Evolutionary conservation across 2,329 filamentous ascomycete species (phyloP).

Genomic region (Cytospora chrysosperma): DNA sequence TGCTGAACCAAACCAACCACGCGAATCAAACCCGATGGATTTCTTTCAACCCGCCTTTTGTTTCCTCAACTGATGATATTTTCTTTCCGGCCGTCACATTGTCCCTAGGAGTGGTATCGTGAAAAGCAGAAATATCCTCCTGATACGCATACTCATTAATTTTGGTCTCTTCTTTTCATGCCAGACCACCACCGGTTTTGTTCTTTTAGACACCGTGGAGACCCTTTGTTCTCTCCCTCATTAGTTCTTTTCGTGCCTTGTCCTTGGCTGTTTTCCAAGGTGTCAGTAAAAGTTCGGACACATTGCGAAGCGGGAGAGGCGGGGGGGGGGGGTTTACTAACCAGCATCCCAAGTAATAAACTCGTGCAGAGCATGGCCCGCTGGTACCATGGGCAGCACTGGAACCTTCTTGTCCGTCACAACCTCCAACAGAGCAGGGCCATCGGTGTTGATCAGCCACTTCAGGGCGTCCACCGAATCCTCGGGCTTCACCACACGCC

Average conservation of each 20-base stretch:
- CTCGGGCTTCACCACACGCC: constrained; percentile 69
- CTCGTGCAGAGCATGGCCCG: constrained; percentile 83
- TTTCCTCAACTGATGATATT: not conserved
- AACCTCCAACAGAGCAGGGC: constrained; percentile 90
- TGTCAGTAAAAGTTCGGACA: constrained; percentile 36
- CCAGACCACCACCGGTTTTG: not conserved
- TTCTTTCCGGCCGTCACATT: not conserved
- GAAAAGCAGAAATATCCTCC: not conserved
- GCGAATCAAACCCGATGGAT: too few species aligned
- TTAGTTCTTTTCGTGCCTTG: constrained; percentile 63
- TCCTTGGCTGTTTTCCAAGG: constrained; percentile 57
- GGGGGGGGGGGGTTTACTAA: constrained; percentile 46
- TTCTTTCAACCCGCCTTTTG: not conserved
- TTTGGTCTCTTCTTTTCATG: not conserved
- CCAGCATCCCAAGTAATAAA: constrained; percentile 85
- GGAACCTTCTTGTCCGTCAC: constrained; percentile 89
- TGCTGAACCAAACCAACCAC: not conserved
- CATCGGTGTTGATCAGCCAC: constrained; percentile 87
- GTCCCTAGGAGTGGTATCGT: not conserved
- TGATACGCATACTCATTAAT: not conserved
- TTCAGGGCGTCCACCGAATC: constrained; percentile 76
- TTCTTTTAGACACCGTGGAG: constrained; percentile 39
- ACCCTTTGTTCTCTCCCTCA: constrained; percentile 61
- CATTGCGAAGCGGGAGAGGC: constrained; percentile 17
- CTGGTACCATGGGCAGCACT: constrained; percentile 96